Evolutionary conservation across 768 basidiomycete genomes (phyloP).

Genomic region (Russula lepida): DNA sequence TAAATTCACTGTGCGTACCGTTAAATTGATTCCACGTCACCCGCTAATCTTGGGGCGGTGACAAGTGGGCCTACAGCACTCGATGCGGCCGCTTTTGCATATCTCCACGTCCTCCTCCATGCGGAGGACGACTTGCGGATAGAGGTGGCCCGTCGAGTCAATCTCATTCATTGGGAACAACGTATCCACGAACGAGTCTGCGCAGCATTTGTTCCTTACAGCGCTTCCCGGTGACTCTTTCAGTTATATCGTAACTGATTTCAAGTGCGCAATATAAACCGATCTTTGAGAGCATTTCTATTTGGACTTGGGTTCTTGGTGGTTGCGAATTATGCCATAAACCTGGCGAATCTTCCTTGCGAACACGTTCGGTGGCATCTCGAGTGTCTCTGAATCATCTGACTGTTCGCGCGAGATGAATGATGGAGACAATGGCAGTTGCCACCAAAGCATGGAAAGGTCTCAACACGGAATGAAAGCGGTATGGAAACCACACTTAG

Average conservation of each 20-base stretch:
- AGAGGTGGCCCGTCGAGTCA: conserved; percentile 61
- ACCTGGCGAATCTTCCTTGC: background rate
- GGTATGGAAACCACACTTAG: too few species aligned
- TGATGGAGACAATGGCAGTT: background rate
- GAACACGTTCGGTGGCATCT: background rate
- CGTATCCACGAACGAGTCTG: conserved; percentile 53
- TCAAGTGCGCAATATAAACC: background rate
- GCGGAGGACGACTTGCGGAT: conserved; percentile 39
- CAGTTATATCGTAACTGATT: background rate
- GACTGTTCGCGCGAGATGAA: background rate
- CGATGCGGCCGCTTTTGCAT: conserved; percentile 78
- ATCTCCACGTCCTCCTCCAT: conserved; percentile 59
- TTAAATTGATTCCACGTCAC: background rate
- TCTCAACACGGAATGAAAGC: background rate
- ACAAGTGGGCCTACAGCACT: conserved; percentile 68
- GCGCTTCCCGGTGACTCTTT: background rate
- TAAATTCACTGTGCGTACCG: conserved; percentile 54
- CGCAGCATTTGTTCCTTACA: conserved; percentile 32
- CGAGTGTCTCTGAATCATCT: background rate
- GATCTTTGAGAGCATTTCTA: background rate
- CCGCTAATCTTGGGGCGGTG: background rate
- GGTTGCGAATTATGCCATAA: background rate
- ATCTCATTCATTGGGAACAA: conserved; percentile 76
- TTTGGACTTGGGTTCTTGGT: background rate
- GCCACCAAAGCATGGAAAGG: background rate